A percentile compares a stretch with the other conserved stretches of the same genome.
Conservation (phyloP, 2,329 filamentous ascomycete genomes). For the Epicoccum sorghinum region DNA sequence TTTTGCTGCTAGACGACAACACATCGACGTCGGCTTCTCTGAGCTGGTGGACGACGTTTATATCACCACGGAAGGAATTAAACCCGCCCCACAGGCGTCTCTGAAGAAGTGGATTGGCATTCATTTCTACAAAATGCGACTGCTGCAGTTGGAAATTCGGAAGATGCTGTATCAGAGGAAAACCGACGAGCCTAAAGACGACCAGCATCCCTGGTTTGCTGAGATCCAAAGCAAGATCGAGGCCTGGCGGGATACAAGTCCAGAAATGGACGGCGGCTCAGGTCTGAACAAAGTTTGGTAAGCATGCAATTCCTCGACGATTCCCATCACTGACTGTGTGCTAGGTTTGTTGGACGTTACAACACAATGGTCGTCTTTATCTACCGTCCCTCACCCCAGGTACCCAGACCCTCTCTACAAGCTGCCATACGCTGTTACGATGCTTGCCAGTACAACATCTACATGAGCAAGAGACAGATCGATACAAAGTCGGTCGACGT, state of each 20-base stretch:
- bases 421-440: constrained; percentile 84
- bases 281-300: constrained; percentile 83
- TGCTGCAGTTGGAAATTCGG: constrained; percentile 86
- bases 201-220: constrained; percentile 85
- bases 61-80: constrained; percentile 79
- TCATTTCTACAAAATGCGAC: constrained; percentile 90
- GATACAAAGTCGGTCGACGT: constrained; percentile 77
- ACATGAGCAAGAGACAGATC: constrained; percentile 80
- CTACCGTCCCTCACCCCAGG: constrained; percentile 88
- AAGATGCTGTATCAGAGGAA: constrained; percentile 86
- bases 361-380: constrained; percentile 90
- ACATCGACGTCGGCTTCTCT: constrained; percentile 86
- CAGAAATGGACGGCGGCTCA: constrained; percentile 70
- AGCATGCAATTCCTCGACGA: constrained; percentile 35
- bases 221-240: constrained; percentile 79
- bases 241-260: constrained; percentile 78
- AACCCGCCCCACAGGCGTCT: constrained; percentile 70
- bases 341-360: constrained; percentile 69
- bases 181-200: constrained; percentile 73
- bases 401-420: constrained; percentile 80
- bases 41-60: constrained; percentile 79
- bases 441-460: constrained; percentile 80
- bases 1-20: constrained; percentile 80
- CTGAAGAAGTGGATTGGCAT: constrained; percentile 88
- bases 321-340: constrained; percentile 1